Base-by-base conservation (phyloP, 768 basidiomycete species). In the Termitomyces titanicus region DNA sequence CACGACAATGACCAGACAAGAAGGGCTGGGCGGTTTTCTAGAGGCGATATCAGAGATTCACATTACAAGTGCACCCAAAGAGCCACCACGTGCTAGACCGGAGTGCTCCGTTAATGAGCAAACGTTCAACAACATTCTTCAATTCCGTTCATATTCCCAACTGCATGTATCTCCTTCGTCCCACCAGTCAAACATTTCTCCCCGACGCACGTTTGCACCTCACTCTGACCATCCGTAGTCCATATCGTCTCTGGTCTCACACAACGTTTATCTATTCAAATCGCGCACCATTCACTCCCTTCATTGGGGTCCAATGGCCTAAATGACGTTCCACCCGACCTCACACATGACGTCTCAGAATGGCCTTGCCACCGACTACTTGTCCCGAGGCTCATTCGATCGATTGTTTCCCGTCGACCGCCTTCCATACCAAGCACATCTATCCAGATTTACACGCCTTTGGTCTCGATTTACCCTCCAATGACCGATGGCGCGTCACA, bases 1-100 rank as follows among this genome's bases (percentile, higher is more conserved):
- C 35, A 37, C 35, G n/a, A 20, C 40, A 43, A 56, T 40, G 46
- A 27, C 40, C 34, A 50, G 50, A 54, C 48, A 44, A 51, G 44
- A 17, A 39, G 38, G 33, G 25, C 20, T 37, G 24, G 50, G 42
- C 44, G 46, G 54, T 56, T 54, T 56, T 56, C 43, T 39, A 60
- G 39, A 42, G 38, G 5, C 18, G 42, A 38, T 58, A 57, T 61
- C 57, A n/a, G n/a, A n/a, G n/a, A n/a, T n/a, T n/a, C n/a, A 63
- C 64, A 58, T 68, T 61, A 63, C 51, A 52, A 54, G 39, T 47
- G 37, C 6, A 53, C n/a, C n/a, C n/a, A n/a, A n/a, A n/a, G n/a
- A n/a, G n/a, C n/a, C n/a, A n/a, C 65, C 72, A 70, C 69, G 71
- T 71, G 70, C 64, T 15, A 60, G 51, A 53, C 61, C 70, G 66